Conservation (phyloP, 768 basidiomycete species). For the Pholiota microspora region DNA sequence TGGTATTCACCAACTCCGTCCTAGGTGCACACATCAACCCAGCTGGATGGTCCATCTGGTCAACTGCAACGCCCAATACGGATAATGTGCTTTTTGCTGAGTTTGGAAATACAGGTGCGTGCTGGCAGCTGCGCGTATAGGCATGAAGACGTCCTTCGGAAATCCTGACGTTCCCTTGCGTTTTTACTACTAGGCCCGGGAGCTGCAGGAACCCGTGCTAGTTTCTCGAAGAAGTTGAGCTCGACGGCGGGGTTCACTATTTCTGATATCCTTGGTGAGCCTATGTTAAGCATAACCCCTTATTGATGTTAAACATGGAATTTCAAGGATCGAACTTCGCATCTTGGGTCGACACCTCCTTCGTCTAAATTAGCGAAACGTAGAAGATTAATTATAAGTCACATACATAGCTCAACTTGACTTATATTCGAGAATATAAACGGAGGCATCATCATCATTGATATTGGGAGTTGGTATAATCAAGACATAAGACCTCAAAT, state of each 20-base stretch:
- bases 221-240: constrained; percentile 6
- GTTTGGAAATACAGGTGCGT: constrained; percentile 6
- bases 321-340: constrained; percentile 1
- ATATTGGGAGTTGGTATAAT: too few species aligned
- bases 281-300: not conserved
- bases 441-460: too few species aligned
- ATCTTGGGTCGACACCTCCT: not conserved
- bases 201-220: constrained; percentile 6
- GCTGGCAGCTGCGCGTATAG: not conserved
- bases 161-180: too few species aligned
- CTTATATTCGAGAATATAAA: too few species aligned
- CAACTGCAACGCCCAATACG: constrained; percentile 9
- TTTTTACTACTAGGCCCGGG: constrained; percentile 7
- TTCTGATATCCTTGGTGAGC: constrained; percentile 9
- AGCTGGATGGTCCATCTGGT: constrained; percentile 10
- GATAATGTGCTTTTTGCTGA: constrained; percentile 9
- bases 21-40: constrained; percentile 8
- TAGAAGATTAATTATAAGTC: not conserved
- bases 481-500: too few species aligned
- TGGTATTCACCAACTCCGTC: constrained; percentile 7
- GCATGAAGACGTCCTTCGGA: too few species aligned
- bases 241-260: constrained; percentile 4
- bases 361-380: not conserved
- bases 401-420: too few species aligned
- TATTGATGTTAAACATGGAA: not conserved